Base-by-base conservation (phyloP, 305 asterid genomes). In the Coffea humblotiana region DNA sequence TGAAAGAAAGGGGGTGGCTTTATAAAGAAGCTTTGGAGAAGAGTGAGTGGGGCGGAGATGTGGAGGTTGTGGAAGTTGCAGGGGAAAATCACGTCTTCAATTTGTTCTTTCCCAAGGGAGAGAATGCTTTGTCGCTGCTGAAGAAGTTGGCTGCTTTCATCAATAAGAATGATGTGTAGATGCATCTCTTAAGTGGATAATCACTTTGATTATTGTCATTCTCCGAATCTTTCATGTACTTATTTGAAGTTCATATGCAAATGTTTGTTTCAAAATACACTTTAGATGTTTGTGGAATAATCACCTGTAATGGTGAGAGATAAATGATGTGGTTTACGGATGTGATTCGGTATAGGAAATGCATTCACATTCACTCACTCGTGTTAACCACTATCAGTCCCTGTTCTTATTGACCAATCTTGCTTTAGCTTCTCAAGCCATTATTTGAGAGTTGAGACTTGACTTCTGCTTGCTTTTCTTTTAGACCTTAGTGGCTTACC, bases 41-140 rank as follows among this genome's bases (percentile, higher is more conserved):
- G 66, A 85, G 84, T 32, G 89, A 78, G 4, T 87, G 94, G 94
- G n/a, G 16, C 10, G 92, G 92, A 14, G 71, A 80, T 0, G 71
- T 78, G 3, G 83, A 86, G 15, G 18, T 80, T n/a, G 78, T 83
- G n/a, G 89, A 88, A 37, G 72, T 75, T 43, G 37, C 81, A 58
- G 87, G 87, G 8, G 92, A 83, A 63, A 43, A 18, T 5, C 90
- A 90, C 63, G 86, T 78, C 35, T 87, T 90, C 67, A 75, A 79
- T 77, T 80, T 90, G 73, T 0, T 16, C 40, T 7, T 1, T 45
- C 90, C 93, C 0, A 56, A 27, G 3, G 3, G 73, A 58, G 80
- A 82, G 11, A 86, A 86, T 0, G 80, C 83, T 3, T 1, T 60
- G 18, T 78, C 82, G 6, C 43, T 88, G 86, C 4, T 85, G 40